Evolutionary conservation across 768 basidiomycete species (phyloP), one percentile per base, ranked within the genome.

Genomic region (Lentinula sp.): DNA sequence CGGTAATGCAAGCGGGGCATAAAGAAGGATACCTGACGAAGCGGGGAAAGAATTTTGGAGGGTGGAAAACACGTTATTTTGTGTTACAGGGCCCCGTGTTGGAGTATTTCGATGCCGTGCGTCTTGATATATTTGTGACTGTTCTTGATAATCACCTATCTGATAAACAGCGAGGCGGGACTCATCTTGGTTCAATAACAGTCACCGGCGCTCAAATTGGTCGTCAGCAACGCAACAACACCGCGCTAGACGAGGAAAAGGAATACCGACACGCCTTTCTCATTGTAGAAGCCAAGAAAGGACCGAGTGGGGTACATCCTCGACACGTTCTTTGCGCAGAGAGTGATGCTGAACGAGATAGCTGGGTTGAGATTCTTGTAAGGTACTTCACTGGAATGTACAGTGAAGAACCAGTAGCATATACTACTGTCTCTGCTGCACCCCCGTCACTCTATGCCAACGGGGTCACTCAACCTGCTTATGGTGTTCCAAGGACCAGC

Each of bases 201-300:
- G 86, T 99, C 60, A 88, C 91, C n/a, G 88, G 88, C 46, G 95
- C 97, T 31, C 93, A 97, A 69, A 98, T 99, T 62, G 97, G 96
- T 9, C 87, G 96, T 34, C 97, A 98, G 68, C 93, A 97, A 69
- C 82, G 84, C 65, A 80, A 80, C 45, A 71, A 80, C 42, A 81
- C 75, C 64, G 70, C 76, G 62, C 68, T 83, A 7, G 88, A 90
- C 63, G 93, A 95, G 57, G 94, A 97, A 66, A 92, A 93, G 69
- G 91, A 96, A 65, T 97, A 97, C 66, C 85, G 95, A 23, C 97
- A 99, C 70, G 97, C 97, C 1, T 98, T 99, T 75, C 85, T 99
- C 63, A 92, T 99, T 67, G 93, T 98, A 63, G 95, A 97, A 72
- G 85, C 85, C 18, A 91, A 85, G 73, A 89, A 84, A 64, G 84